Base-by-base conservation (phyloP, 2,329 filamentous ascomycete species). In the Herpomyces periplanetae region DNA sequence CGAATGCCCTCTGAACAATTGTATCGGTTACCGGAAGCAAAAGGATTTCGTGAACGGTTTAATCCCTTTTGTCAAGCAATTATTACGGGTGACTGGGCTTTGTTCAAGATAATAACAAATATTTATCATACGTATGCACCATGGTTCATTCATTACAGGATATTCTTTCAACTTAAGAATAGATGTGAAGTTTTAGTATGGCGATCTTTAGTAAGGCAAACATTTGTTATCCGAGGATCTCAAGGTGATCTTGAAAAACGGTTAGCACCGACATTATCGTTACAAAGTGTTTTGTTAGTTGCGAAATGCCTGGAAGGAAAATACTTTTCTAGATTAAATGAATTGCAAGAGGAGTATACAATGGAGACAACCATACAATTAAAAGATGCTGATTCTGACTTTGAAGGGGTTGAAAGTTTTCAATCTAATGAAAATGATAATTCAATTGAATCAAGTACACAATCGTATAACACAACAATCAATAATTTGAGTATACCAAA, bases 181-280 rank as follows among this genome's bases (percentile, higher is more conserved):
- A 54, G 68, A 20, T 60, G 73, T 22, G 63, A 80, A 21, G 55
- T 68, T 1, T 44, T 84, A 2, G 52, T 85, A 6, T 87, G 69
- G 69, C 57, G 75, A 7, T 64, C 63, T 1, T 48, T 91, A 4
- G 53, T 63, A 8, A 54, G 71, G 12, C 61, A 58, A 27, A 55
- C 60, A 0, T 88, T 85, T 34, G 40, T 75, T 5, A 44, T 80
- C 6, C 64, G 55, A 8, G 80, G 73, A 25, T 49, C 57, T n/a
- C 53, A 56, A 15, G 61, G 61, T 2, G 44, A 43, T 21, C 45
- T 38, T 23, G 42, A 43, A 13, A 46, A 45, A 3, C 55, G 47
- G 27, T 51, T 49, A 28, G 59, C 69, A 2, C 63, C 69, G 0
- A 66, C 64, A 0, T 44, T 88, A 4, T 58, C 69, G 29, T 44